Base-by-base conservation (phyloP, 768 basidiomycete species). In the Lentinula sp. region DNA sequence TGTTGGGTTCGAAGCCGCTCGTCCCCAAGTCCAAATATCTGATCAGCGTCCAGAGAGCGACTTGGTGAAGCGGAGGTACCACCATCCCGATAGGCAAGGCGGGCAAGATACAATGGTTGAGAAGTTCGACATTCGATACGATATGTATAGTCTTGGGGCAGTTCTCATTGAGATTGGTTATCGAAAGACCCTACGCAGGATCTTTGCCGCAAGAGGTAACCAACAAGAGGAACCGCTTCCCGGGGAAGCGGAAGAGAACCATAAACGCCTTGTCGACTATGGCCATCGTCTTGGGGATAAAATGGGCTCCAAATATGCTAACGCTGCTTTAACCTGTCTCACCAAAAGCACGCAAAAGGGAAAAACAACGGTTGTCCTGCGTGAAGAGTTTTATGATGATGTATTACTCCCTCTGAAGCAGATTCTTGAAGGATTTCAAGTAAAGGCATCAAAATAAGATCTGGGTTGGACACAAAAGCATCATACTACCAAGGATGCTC, bases 71-170 rank as follows among this genome's bases (percentile, higher is more conserved):
- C 54, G 54, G 32, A 34, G 28, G 34, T 56, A 39, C 39, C 54
- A 56, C 32, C 54, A 56, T 40, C 54, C 54, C 7, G 54, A 56
- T 37, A 11, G 54, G 18, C 23, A 56, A 21, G 54, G 54, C 6
- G 13, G 54, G 39, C 23, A 56, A 21, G 54, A 28, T 11, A 39
- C 31, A 21, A 6, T 56, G 54, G 31, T 23, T 15, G 37, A 39
- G 13, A 56, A 21, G 13, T 56, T 34, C 21, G 54, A 56, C 39
- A 56, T 56, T 15, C 54, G 54, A 15, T 28, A 56, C 39, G 54
- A 56, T 21, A 56, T 56, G 54, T 56, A 56, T 21, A 56, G 54
- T 39, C 54, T 56, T 56, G 54, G 54, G 21, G 54, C 34, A 13
- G 54, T 56, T 1, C 54, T 56, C 37, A 39, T 56, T 39, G 54